These are phyloP conservation scores for Xylaria sp. DNA, from an alignment of 2,329 filamentous ascomycete genomes.

Conservation along the genomic window DNA sequence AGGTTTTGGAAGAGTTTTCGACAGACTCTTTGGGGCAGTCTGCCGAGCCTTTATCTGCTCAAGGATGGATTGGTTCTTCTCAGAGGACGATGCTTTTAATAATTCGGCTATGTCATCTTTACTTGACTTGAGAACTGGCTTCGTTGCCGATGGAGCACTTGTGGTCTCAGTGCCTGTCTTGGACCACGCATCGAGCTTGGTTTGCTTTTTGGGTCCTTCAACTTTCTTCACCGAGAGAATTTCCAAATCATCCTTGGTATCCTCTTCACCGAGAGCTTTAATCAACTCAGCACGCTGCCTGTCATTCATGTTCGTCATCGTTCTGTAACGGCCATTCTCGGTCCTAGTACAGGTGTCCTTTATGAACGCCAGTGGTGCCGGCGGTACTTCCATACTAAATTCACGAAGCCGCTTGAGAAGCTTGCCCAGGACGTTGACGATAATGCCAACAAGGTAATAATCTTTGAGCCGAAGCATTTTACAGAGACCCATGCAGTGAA, in stretches of 20 bases:
- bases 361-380: constrained; percentile 69
- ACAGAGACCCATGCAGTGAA: constrained; percentile 74
- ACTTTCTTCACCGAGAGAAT: constrained; percentile 57
- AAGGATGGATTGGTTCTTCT: constrained; percentile 58
- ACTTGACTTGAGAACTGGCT: constrained; percentile 51
- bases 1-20: constrained; percentile 39
- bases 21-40: constrained; percentile 41
- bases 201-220: constrained; percentile 64
- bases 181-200: constrained; percentile 71
- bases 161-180: constrained; percentile 58
- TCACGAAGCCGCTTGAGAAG: constrained; percentile 84
- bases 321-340: constrained; percentile 64
- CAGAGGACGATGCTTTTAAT: constrained; percentile 57
- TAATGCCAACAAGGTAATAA: constrained; percentile 82
- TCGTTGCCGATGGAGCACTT: constrained; percentile 38
- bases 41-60: constrained; percentile 58
- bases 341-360: constrained; percentile 74
- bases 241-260: constrained; percentile 62
- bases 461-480: constrained; percentile 94
- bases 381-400: constrained; percentile 76
- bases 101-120: constrained; percentile 61
- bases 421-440: constrained; percentile 85
- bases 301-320: constrained; percentile 81
- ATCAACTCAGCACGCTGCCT: constrained; percentile 87
- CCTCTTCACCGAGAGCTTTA: constrained; percentile 70